These are phyloP conservation scores for Quercus engelmannii DNA, from an alignment of 306 rosid species.

Conservation along the genomic window DNA sequence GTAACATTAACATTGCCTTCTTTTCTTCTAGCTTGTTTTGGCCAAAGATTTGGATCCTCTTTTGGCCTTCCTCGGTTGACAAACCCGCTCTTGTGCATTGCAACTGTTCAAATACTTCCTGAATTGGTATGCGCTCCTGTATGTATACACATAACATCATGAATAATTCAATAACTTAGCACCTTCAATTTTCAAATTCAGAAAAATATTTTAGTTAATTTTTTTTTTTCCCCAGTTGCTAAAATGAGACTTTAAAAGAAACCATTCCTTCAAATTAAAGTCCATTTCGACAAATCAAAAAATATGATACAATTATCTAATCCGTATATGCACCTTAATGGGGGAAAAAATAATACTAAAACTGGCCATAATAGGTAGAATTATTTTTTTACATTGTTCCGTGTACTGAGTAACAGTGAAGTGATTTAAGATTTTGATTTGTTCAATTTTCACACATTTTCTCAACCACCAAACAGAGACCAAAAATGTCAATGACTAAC, in stretches of 20 bases:
- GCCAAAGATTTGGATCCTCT: constrained; percentile 69
- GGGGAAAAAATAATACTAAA: neutral
- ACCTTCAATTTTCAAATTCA: neutral
- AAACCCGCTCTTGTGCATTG: constrained; percentile 74
- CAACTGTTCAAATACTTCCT: constrained; percentile 78
- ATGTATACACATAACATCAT: constrained; percentile 14
- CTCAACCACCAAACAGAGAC: neutral
- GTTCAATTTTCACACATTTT: neutral
- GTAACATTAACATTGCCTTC: constrained; percentile 31
- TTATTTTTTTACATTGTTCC: neutral
- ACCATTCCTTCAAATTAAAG: neutral
- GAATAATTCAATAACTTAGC: neutral
- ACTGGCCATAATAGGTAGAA: neutral
- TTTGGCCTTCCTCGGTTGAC: constrained; percentile 63
- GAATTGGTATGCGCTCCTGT: constrained; percentile 75
- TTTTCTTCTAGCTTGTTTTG: constrained; percentile 86
- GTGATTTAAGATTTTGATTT: neutral
- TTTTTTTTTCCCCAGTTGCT: neutral
- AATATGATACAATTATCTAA: neutral
- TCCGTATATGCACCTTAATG: neutral
- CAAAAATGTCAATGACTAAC: neutral
- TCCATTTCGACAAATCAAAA: neutral
- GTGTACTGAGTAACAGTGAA: neutral
- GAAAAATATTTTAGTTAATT: neutral
- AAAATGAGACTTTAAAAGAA: neutral